Evolutionary conservation across 1,284 basidiomycete species (phyloP), one percentile per base, ranked within the genome.

Genomic region (Pyrrhoderma noxium): DNA sequence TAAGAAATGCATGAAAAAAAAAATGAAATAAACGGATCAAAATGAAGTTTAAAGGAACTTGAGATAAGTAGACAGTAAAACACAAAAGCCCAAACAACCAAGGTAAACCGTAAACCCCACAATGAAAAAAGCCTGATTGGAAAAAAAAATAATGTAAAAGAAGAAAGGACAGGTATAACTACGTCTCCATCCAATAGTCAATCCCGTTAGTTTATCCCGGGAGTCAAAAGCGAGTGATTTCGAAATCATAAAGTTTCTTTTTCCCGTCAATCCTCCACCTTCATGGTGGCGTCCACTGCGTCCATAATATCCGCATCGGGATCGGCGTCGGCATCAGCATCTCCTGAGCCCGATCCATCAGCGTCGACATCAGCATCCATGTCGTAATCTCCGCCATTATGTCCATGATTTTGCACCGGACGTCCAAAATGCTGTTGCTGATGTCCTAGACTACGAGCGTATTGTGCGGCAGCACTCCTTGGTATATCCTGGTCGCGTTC

Each of bases 221-320:
- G 27, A 11, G 27, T 5, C 11, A 11, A 31, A 31, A 5, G 27
- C 27, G 5, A 5, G 11, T 31, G 27, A 31, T 31, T 31, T 31
- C 27, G 11, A 31, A 31, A 5, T 31, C 27, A 31, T 31, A 31
- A 31, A 31, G 27, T 40, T 7, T 5, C 38, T 7, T 40, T 16
- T 8, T 40, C 9, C 35, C n/a, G 22, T 52, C 38, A 53, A 31
- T 40, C 51, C 31, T 40, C 51, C 25, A 39, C 40, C 40, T 31
- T 46, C 47, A 49, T 42, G 13, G 39, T 38, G 4, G 51, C 51
- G 37, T 53, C 46, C 4, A 53, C 51, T 34, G 51, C 51, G 25
- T 53, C 51, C 40, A 47, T 35, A 19, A 53, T 36, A 8, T 47
- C 51, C 19, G 45, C 51, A 34, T 53, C 51, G 11, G 47, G 22